Evolutionary conservation across 768 basidiomycete genomes (phyloP).

Genomic region (Psilocybe tampanensis): DNA sequence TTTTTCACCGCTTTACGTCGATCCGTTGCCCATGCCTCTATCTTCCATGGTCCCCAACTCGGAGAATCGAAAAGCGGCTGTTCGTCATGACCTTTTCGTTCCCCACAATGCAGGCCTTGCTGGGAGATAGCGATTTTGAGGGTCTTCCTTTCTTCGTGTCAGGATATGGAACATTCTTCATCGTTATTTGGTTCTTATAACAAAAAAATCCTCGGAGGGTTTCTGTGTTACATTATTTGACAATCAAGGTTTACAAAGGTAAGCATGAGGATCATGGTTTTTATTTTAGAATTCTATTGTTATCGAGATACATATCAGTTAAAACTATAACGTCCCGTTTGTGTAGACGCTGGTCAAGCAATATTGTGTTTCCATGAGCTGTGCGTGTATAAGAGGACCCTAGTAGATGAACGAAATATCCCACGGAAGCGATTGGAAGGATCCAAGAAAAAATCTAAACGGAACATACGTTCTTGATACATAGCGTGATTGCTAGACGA

Average conservation of each 20-base stretch:
- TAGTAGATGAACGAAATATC: not conserved
- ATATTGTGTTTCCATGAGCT: not conserved
- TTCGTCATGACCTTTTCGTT: slow-evolving; percentile 27
- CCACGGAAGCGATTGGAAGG: not conserved
- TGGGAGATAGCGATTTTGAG: slow-evolving; percentile 33
- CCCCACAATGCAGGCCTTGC: slow-evolving; percentile 40
- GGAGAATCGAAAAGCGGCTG: slow-evolving; percentile 19
- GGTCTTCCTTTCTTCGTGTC: not conserved
- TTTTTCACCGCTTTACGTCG: slow-evolving; percentile 26
- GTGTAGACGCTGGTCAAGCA: not conserved
- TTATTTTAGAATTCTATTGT: too few relatives aligned
- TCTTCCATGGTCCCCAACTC: slow-evolving; percentile 45
- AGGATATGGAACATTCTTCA: not conserved
- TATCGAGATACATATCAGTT: too few relatives aligned
- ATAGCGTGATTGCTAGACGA: not conserved
- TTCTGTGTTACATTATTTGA: too few relatives aligned
- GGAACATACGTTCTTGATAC: not conserved
- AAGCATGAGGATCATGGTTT: too few relatives aligned
- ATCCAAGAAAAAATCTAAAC: not conserved
- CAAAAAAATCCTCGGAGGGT: not conserved
- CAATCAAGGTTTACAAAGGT: too few relatives aligned
- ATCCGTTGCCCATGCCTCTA: slow-evolving; percentile 61
- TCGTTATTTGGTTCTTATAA: not conserved
- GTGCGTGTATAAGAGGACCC: not conserved
- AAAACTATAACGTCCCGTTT: not conserved